Conservation (phyloP, 2,329 filamentous ascomycete genomes). For the Aureobasidium sp. region DNA sequence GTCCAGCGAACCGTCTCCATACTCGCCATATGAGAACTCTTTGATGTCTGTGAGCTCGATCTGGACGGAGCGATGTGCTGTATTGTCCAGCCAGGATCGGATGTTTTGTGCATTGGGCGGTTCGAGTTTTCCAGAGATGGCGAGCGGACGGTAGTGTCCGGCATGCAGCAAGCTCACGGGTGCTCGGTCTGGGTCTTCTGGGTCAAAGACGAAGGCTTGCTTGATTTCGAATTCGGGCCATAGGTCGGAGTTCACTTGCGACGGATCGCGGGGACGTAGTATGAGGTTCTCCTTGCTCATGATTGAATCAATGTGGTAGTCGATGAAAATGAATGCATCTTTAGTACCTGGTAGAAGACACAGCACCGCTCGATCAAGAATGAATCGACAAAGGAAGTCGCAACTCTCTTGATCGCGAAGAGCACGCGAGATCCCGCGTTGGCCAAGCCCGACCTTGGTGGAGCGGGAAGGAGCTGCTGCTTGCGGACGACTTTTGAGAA, state of each 20-base stretch:
- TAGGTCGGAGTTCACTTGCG: constrained; percentile 36
- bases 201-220: constrained; percentile 56
- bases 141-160: constrained; percentile 53
- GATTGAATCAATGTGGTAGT: background rate
- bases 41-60: constrained; percentile 51
- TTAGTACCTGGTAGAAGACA: background rate
- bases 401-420: background rate
- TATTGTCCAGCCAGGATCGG: constrained; percentile 19
- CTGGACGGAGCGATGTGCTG: constrained; percentile 18
- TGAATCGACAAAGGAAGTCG: background rate
- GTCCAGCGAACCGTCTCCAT: constrained; percentile 51
- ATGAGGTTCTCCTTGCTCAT: constrained; percentile 28
- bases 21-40: constrained; percentile 42
- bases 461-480: background rate
- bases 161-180: constrained; percentile 56
- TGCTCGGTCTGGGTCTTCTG: constrained; percentile 33
- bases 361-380: background rate
- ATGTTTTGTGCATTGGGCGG: constrained; percentile 39
- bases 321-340: background rate
- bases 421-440: constrained; percentile 22
- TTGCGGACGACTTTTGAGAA: background rate
- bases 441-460: constrained; percentile 2
- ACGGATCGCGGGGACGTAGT: constrained; percentile 36
- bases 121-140: constrained; percentile 54
- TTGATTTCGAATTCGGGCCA: constrained; percentile 58